Conservation (phyloP, 345 rosid genomes). For the Populus tremula region DNA sequence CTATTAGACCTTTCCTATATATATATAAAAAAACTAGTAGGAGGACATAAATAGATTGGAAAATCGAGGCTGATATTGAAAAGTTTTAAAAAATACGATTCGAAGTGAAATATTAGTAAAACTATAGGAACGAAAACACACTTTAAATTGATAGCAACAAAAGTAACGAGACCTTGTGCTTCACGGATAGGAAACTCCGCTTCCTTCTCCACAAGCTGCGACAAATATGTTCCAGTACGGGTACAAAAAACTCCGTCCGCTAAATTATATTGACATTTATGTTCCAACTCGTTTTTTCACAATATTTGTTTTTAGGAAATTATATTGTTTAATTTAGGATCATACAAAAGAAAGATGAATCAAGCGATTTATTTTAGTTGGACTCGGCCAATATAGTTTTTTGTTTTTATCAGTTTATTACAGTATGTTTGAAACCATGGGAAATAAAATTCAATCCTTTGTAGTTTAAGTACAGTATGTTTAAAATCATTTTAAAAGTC, state of each 20-base stretch:
- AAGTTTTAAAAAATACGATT: neutral
- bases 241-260: neutral
- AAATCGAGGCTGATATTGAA: neutral
- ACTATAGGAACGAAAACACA: neutral
- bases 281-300: too few relatives aligned
- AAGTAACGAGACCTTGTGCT: neutral
- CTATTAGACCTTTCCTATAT: too few relatives aligned
- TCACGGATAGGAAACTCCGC: neutral
- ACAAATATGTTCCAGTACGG: neutral
- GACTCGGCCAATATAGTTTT: too few relatives aligned
- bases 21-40: neutral
- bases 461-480: too few relatives aligned
- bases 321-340: too few relatives aligned
- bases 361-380: too few relatives aligned
- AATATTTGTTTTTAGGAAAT: too few relatives aligned
- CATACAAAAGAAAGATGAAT: too few relatives aligned
- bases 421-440: too few relatives aligned
- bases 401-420: too few relatives aligned
- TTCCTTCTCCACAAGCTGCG: neutral
- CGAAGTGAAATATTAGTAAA: neutral
- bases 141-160: neutral
- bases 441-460: too few relatives aligned
- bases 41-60: neutral
- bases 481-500: neutral
- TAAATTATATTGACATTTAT: neutral